Conservation (phyloP, 139 green algal genomes). For the Chlorella sp. region DNA sequence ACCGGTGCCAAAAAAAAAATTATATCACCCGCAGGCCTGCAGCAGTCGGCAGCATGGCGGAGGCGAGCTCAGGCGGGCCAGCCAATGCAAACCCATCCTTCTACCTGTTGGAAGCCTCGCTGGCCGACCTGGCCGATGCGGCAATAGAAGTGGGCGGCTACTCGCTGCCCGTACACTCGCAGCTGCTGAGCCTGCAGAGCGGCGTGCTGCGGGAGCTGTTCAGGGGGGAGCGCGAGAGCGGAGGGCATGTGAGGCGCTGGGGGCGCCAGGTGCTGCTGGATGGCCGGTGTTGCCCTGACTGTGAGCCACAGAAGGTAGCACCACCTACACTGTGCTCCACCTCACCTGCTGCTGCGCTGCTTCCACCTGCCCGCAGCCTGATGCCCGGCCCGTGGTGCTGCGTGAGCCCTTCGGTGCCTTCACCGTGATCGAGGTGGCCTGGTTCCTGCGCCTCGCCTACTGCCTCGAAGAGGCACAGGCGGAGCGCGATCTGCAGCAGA, state of each 20-base stretch:
- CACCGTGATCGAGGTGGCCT: not conserved
- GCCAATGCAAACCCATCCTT: not conserved
- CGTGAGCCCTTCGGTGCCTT: not conserved
- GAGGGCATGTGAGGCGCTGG: not conserved
- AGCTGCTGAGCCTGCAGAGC: constrained; percentile 12
- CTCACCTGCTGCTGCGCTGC: not conserved
- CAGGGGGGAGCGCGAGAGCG: not conserved
- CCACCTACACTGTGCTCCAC: not conserved
- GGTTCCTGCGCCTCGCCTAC: constrained; percentile 1
- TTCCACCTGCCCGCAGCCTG: not conserved
- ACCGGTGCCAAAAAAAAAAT: no score
- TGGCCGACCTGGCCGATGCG: not conserved
- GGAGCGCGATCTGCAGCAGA: not conserved
- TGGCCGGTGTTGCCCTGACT: no score
- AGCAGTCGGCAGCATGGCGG: no score
- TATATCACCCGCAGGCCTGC: no score
- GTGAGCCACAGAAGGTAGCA: no score
- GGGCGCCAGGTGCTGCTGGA: no score
- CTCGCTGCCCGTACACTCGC: not conserved
- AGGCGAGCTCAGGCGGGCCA: no score
- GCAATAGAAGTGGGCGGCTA: not conserved
- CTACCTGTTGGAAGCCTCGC: not conserved
- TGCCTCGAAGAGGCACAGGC: not conserved
- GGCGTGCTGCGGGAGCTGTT: constrained; percentile 1
- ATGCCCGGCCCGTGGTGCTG: not conserved